phyloP scores from a whole-genome alignment of 768 basidiomycete genomes.

The Strobilomyces echinocephalus region DNA sequence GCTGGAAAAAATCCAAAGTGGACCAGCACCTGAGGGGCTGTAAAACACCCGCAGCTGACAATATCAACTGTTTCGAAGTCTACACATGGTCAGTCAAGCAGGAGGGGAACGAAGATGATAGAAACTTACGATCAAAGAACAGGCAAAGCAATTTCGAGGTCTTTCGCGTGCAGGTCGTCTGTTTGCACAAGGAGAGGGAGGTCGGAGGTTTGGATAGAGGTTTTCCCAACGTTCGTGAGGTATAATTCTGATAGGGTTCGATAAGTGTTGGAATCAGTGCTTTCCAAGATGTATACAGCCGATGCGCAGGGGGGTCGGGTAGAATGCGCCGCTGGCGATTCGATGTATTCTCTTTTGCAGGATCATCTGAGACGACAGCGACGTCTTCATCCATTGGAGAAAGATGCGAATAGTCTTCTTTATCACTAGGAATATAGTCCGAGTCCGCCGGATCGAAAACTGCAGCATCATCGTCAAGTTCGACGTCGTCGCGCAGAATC shows the following conservation, averaged over 20 bases:
- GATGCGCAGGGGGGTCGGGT: neutral
- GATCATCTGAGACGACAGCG: no score
- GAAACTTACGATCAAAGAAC: constrained; percentile 5
- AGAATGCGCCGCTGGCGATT: neutral
- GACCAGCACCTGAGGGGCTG: neutral
- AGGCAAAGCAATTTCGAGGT: neutral
- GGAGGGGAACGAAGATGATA: no score
- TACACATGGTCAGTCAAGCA: no score
- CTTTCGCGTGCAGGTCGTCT: neutral
- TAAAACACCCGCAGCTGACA: neutral
- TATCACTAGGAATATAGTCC: no score
- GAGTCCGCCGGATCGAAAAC: no score
- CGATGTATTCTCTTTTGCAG: no score
- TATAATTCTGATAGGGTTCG: neutral
- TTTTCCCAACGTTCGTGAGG: neutral
- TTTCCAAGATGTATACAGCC: neutral
- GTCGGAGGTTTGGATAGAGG: neutral
- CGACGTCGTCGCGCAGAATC: no score
- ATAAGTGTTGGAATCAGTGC: neutral
- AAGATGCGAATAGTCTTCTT: no score
- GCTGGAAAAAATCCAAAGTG: neutral
- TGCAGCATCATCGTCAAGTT: no score
- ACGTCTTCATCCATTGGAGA: no score
- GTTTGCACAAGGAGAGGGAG: neutral
- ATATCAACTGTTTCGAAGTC: neutral